Evolutionary conservation across 352 stramenopile species (phyloP).

Genomic region (Globisporangium canariense): DNA sequence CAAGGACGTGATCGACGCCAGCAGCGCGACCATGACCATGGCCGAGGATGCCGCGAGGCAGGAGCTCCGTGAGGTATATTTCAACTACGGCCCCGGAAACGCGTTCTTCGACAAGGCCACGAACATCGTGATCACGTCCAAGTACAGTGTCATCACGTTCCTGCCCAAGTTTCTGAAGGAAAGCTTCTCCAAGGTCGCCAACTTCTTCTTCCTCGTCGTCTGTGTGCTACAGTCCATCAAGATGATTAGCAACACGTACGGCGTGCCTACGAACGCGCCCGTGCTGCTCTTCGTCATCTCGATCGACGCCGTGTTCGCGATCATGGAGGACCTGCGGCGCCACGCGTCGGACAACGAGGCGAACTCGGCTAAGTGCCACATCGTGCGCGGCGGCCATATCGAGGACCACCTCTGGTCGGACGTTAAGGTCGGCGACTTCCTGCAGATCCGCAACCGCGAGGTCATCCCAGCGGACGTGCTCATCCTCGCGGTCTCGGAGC

Average conservation of each 20-base stretch:
- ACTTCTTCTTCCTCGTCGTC: slow-evolving; percentile 93
- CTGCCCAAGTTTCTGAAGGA: slow-evolving; percentile 88
- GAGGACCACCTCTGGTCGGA: slow-evolving; percentile 77
- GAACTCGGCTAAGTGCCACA: slow-evolving; percentile 72
- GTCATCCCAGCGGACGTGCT: slow-evolving; percentile 83
- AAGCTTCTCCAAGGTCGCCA: slow-evolving; percentile 88
- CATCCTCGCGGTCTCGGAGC: slow-evolving; percentile 74
- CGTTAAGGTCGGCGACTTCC: slow-evolving; percentile 84
- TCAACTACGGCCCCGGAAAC: slow-evolving; percentile 70
- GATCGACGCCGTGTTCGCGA: slow-evolving; percentile 87
- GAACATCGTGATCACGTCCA: slow-evolving; percentile 89
- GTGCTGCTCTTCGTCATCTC: slow-evolving; percentile 89
- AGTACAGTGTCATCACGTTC: slow-evolving; percentile 88
- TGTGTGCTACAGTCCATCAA: slow-evolving; percentile 86
- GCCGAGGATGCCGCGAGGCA: slow-evolving; percentile 14
- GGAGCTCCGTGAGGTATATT: slow-evolving; percentile 59
- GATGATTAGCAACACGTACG: slow-evolving; percentile 80
- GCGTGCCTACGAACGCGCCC: slow-evolving; percentile 70
- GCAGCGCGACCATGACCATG: slow-evolving; percentile 10
- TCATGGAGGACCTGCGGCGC: slow-evolving; percentile 82
- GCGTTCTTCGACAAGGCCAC: slow-evolving; percentile 59
- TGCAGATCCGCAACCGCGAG: slow-evolving; percentile 78
- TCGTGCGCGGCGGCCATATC: slow-evolving; percentile 52
- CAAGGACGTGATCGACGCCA: background rate
- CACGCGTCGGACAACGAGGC: slow-evolving; percentile 80